A percentile compares a stretch with the other conserved stretches of the same genome.
phyloP scores from a whole-genome alignment of 768 basidiomycete genomes.

The Agaricus sinodeliciosus region DNA sequence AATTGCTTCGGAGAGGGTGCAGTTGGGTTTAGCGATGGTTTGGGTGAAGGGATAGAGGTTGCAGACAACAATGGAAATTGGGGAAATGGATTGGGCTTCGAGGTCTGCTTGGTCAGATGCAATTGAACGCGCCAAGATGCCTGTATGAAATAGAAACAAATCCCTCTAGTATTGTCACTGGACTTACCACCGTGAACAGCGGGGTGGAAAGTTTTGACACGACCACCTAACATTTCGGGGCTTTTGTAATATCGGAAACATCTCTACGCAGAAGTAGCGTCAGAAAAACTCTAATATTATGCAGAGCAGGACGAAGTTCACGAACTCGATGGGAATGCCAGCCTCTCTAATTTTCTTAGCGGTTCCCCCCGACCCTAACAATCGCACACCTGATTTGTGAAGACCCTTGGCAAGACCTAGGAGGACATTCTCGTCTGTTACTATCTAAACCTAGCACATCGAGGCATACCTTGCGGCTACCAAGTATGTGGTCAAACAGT shows the following conservation, averaged over 20 bases:
- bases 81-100: constrained; percentile 74
- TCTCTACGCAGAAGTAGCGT: constrained; percentile 47
- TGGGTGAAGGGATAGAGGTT: constrained; percentile 97
- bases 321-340: constrained; percentile 84
- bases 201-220: constrained; percentile 97
- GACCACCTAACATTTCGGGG: constrained; percentile 97
- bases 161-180: constrained; percentile 7
- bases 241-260: constrained; percentile 95
- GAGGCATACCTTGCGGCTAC: too few relatives aligned
- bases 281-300: constrained; percentile 11
- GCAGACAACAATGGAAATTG: constrained; percentile 96
- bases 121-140: constrained; percentile 90
- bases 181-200: constrained; percentile 88
- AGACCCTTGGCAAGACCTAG: constrained; percentile 87
- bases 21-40: constrained; percentile 82
- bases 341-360: constrained; percentile 96
- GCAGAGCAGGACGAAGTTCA: constrained; percentile 23
- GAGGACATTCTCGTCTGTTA: too few relatives aligned
- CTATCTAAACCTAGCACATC: too few relatives aligned
- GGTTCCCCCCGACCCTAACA: constrained; percentile 95
- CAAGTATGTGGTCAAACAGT: too few relatives aligned
- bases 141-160: constrained; percentile 30
- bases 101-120: constrained; percentile 88
- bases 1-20: constrained; percentile 87
- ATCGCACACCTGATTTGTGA: constrained; percentile 69